A percentile compares a stretch with the other conserved stretches of the same genome.
phyloP scores from a whole-genome alignment of 257 asterid species.

The Solanum dulcamara region DNA sequence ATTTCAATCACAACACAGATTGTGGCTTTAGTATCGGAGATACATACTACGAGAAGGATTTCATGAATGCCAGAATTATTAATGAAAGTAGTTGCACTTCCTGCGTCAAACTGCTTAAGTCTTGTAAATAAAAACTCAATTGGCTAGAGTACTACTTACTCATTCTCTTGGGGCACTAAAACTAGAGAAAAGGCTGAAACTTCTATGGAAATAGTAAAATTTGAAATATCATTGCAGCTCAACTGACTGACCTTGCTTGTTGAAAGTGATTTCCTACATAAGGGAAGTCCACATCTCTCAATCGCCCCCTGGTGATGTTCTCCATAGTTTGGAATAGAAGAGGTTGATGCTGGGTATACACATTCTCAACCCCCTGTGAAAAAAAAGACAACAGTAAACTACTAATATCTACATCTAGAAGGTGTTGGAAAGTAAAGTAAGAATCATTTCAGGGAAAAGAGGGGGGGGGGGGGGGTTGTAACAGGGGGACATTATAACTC shows the following conservation, averaged over 20 bases:
- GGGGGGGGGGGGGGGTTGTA: not conserved
- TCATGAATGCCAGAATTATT: not conserved
- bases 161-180: not conserved
- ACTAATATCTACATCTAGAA: not conserved
- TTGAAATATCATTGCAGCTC: not conserved
- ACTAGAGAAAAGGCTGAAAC: not conserved
- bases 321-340: slow-evolving; percentile 85
- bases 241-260: slow-evolving; percentile 61
- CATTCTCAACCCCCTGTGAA: slow-evolving; percentile 91
- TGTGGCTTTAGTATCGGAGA: not conserved
- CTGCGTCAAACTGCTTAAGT: not conserved
- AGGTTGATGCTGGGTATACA: slow-evolving; percentile 98
- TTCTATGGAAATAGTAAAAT: not conserved
- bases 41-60: not conserved
- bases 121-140: not conserved
- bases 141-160: not conserved
- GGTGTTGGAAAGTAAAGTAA: not conserved
- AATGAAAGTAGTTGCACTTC: not conserved
- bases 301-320: slow-evolving; percentile 80
- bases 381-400: slow-evolving; percentile 5
- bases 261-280: slow-evolving; percentile 90
- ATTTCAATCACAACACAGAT: not conserved
- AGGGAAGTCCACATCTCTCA: slow-evolving; percentile 96
- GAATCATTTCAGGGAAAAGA: not conserved
- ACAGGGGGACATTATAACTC: not conserved